A percentile compares a stretch with the other conserved stretches of the same genome.
Conservation (phyloP, 441 rosid species). For the Aquilaria agallochum region DNA sequence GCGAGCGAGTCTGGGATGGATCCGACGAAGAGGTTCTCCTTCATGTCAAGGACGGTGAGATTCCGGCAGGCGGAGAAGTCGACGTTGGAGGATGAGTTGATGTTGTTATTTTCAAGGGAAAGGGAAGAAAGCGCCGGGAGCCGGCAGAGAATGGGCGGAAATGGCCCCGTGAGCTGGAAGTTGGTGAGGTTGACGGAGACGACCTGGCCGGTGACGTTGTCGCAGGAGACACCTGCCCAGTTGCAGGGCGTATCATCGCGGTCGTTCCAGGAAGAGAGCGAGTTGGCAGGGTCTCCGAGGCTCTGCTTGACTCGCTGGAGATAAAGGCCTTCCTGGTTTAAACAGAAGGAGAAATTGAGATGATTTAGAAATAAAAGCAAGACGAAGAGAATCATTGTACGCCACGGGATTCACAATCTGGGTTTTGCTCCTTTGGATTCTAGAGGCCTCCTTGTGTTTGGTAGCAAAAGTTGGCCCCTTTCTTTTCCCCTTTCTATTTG, state of each 20-base stretch:
- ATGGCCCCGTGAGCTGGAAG: slow-evolving; percentile 39
- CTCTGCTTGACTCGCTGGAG: slow-evolving; percentile 38
- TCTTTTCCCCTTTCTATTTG: background rate
- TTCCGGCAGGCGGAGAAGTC: slow-evolving; percentile 36
- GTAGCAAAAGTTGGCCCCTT: background rate
- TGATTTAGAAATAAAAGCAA: slow-evolving; percentile 20
- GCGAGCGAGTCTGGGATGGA: slow-evolving; percentile 42
- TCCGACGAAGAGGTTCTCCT: slow-evolving; percentile 48
- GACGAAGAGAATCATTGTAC: slow-evolving; percentile 27
- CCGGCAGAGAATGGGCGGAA: slow-evolving; percentile 52
- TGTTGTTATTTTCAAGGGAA: slow-evolving; percentile 38
- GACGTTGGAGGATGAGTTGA: slow-evolving; percentile 43
- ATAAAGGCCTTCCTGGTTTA: slow-evolving; percentile 47
- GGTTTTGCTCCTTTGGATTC: background rate
- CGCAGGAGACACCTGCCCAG: slow-evolving; percentile 56
- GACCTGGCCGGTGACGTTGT: slow-evolving; percentile 24
- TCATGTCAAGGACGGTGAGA: slow-evolving; percentile 36
- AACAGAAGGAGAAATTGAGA: slow-evolving; percentile 17
- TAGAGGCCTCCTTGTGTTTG: background rate
- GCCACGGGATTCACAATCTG: background rate
- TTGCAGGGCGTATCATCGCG: slow-evolving; percentile 44
- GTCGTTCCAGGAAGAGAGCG: slow-evolving; percentile 48
- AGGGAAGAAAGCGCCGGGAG: slow-evolving; percentile 41
- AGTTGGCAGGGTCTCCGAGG: slow-evolving; percentile 36
- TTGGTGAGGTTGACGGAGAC: slow-evolving; percentile 38